Evolutionary conservation across 202 grass and related monocot species (phyloP).

Genomic region (Panicum virgatum): DNA sequence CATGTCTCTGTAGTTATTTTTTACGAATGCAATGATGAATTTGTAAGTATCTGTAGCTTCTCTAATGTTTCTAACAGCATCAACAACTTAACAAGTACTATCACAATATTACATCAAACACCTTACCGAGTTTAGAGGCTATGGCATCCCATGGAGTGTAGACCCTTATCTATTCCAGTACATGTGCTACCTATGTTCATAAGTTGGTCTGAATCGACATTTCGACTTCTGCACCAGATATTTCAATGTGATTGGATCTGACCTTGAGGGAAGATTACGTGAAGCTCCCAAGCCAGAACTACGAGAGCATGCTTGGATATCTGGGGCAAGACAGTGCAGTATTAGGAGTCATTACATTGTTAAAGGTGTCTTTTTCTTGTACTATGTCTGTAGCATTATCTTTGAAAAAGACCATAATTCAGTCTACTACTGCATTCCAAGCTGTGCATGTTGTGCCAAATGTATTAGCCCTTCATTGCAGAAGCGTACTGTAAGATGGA

Average conservation of each 20-base stretch:
- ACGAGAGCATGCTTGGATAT: conserved; percentile 92
- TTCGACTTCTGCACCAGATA: conserved; percentile 55
- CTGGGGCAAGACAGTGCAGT: conserved; percentile 95
- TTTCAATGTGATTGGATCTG: conserved; percentile 98
- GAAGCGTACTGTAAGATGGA: not conserved
- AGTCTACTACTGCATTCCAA: not conserved
- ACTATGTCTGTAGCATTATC: conserved; percentile 1
- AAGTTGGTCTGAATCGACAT: conserved; percentile 33
- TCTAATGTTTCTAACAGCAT: conserved; percentile 33
- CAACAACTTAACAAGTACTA: conserved; percentile 76
- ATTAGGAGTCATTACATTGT: conserved; percentile 67
- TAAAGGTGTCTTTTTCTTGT: conserved; percentile 60
- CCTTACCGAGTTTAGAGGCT: conserved; percentile 85
- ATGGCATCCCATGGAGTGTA: conserved; percentile 90
- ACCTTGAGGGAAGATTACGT: conserved; percentile 90
- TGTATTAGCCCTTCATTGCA: not conserved
- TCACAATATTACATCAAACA: conserved; percentile 99
- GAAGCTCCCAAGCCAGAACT: conserved; percentile 93
- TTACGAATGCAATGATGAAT: not conserved
- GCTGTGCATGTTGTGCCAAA: conserved; percentile 3
- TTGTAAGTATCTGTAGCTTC: not conserved
- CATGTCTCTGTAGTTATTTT: not conserved
- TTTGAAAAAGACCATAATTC: conserved; percentile 6
- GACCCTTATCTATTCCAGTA: conserved; percentile 98
- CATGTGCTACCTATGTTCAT: conserved; percentile 89